Evolutionary conservation across 495 filamentous ascomycete species (phyloP).

Genomic region (Neurospora sp.): DNA sequence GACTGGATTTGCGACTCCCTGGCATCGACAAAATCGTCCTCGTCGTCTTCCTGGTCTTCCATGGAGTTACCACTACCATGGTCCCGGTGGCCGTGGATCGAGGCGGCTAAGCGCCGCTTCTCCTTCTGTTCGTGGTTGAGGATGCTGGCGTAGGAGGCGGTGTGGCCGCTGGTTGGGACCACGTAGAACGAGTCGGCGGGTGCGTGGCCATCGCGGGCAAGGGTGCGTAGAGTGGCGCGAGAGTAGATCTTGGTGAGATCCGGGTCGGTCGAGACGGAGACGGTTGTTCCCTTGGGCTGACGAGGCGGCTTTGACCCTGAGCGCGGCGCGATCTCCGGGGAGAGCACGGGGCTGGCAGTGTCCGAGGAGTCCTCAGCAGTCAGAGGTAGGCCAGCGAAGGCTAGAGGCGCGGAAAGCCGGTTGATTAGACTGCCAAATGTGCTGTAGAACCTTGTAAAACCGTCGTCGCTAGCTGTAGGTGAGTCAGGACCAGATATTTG

Average conservation of each 20-base stretch:
- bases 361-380: constrained; percentile 39
- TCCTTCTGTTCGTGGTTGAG: constrained; percentile 62
- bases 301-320: constrained; percentile 25
- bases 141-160: constrained; percentile 81
- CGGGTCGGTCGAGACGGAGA: constrained; percentile 40
- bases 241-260: constrained; percentile 73
- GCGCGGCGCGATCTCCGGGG: constrained; percentile 14
- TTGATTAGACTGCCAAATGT: constrained; percentile 78
- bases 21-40: constrained; percentile 81
- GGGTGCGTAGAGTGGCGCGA: constrained; percentile 64
- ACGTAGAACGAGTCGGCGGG: constrained; percentile 86
- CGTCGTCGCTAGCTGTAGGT: constrained; percentile 48
- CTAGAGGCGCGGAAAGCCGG: constrained; percentile 74
- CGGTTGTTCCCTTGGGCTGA: constrained; percentile 11
- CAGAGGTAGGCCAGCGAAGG: constrained; percentile 84
- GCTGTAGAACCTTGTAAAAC: constrained; percentile 82
- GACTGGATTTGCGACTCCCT: constrained; percentile 47
- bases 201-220: constrained; percentile 36
- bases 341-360: constrained; percentile 15
- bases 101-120: constrained; percentile 39
- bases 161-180: constrained; percentile 82
- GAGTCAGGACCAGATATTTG: background rate
- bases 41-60: constrained; percentile 50
- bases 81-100: constrained; percentile 20
- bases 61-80: constrained; percentile 17